These are phyloP conservation scores for Talaromyces sp. DNA, from an alignment of 2,329 filamentous ascomycete species.

Conservation along the genomic window DNA sequence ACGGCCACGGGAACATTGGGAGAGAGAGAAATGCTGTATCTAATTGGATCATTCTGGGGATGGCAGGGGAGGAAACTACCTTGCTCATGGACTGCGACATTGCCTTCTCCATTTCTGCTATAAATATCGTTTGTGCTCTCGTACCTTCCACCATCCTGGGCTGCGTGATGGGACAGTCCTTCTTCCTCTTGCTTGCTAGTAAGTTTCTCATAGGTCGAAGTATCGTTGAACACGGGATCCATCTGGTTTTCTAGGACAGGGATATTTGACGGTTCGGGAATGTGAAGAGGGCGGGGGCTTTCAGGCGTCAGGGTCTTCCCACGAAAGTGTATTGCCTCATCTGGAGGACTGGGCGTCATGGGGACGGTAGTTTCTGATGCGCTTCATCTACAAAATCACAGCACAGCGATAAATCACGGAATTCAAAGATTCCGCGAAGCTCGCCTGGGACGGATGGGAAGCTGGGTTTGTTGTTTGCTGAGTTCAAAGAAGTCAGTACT, in stretches of 20 bases:
- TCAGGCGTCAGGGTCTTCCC: conserved; percentile 64
- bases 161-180: conserved; percentile 13
- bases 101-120: background rate
- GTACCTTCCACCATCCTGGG: conserved; percentile 8
- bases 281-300: conserved; percentile 66
- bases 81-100: conserved; percentile 1
- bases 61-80: conserved; percentile 2
- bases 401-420: conserved; percentile 12
- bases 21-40: background rate
- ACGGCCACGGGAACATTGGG: background rate
- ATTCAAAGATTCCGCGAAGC: conserved; percentile 11
- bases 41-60: background rate
- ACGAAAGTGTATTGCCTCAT: conserved; percentile 54
- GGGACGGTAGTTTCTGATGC: conserved; percentile 36
- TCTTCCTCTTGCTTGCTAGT: conserved; percentile 21
- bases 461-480: background rate
- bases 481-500: background rate
- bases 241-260: conserved; percentile 67
- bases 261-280: conserved; percentile 64
- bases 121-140: background rate
- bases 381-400: conserved; percentile 36
- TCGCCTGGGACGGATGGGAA: conserved; percentile 3
- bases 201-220: conserved; percentile 52
- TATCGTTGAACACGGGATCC: conserved; percentile 67
- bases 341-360: conserved; percentile 51